phyloP scores from a whole-genome alignment of 139 green algal genomes.

The Chloropicon primus region DNA sequence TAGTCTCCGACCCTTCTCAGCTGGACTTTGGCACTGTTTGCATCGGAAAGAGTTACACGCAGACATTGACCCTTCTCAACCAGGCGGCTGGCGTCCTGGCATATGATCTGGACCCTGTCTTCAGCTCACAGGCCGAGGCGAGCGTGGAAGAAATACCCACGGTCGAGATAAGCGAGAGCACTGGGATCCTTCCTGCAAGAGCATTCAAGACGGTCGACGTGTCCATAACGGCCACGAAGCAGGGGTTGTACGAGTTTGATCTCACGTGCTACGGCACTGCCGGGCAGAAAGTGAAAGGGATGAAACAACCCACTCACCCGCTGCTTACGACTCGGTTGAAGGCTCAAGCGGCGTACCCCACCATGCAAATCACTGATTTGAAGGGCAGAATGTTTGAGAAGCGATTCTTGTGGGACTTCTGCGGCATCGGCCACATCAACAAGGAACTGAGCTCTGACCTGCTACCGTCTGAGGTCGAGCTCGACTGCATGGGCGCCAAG shows the following conservation, averaged over 20 bases:
- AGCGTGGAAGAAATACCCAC: background rate
- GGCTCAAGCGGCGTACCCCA: constrained; percentile 9
- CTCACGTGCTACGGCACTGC: background rate
- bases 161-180: background rate
- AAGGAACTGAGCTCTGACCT: background rate
- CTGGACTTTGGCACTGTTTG: constrained; percentile 31
- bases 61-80: constrained; percentile 38
- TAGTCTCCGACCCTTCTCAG: constrained; percentile 34
- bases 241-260: background rate
- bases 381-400: background rate
- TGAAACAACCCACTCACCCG: background rate
- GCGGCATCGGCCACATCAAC: background rate
- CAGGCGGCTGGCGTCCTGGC: constrained; percentile 41
- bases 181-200: constrained; percentile 3
- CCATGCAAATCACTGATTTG: constrained; percentile 6
- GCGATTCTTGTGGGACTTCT: background rate
- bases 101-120: constrained; percentile 33
- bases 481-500: background rate
- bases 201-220: constrained; percentile 7
- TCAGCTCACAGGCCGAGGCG: constrained; percentile 9
- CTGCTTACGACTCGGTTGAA: background rate
- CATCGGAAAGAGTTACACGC: constrained; percentile 29
- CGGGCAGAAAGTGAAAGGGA: background rate
- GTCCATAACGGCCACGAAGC: background rate
- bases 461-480: background rate